Evolutionary conservation across 192 early-diverging fungal genomes (phyloP).

Genomic region (Coemansia aciculifera): DNA sequence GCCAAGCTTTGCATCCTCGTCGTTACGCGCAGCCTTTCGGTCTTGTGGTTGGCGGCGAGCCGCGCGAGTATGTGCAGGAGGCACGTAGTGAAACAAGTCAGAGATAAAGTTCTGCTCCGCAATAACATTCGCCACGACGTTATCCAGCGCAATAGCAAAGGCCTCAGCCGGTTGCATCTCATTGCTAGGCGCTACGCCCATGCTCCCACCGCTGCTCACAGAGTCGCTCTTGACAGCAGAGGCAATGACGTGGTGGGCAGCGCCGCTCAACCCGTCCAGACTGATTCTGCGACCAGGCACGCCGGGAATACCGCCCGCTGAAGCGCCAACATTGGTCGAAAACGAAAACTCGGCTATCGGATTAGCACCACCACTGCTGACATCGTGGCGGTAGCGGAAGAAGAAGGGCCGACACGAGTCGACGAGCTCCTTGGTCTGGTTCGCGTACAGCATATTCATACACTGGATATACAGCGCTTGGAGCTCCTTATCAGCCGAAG

Average conservation of each 20-base stretch:
- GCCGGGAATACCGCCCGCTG: conserved; percentile 8
- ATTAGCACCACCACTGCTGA: conserved; percentile 21
- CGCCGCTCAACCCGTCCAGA: conserved; percentile 44
- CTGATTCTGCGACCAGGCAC: conserved; percentile 32
- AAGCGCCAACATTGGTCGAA: conserved; percentile 22
- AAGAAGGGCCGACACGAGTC: conserved; percentile 56
- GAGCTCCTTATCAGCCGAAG: conserved; percentile 68
- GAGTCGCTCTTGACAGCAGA: conserved; percentile 31
- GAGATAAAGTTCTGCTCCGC: conserved; percentile 91
- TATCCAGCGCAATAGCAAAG: conserved; percentile 43
- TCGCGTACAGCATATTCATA: conserved; percentile 56
- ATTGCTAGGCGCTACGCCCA: conserved; percentile 10
- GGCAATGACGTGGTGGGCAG: conserved; percentile 35
- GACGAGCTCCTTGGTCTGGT: conserved; percentile 57
- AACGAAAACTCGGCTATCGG: conserved; percentile 39
- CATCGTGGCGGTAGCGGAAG: conserved; percentile 38
- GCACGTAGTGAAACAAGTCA: conserved; percentile 78
- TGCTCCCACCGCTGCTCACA: not conserved
- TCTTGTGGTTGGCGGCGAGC: conserved; percentile 14
- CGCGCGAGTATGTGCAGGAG: conserved; percentile 43
- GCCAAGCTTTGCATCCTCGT: conserved; percentile 19
- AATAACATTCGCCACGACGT: conserved; percentile 66
- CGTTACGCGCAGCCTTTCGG: not conserved
- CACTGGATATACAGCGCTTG: conserved; percentile 67
- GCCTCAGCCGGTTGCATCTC: conserved; percentile 49